phyloP scores from a whole-genome alignment of 345 rosid genomes.

The Lepidium didymum region DNA sequence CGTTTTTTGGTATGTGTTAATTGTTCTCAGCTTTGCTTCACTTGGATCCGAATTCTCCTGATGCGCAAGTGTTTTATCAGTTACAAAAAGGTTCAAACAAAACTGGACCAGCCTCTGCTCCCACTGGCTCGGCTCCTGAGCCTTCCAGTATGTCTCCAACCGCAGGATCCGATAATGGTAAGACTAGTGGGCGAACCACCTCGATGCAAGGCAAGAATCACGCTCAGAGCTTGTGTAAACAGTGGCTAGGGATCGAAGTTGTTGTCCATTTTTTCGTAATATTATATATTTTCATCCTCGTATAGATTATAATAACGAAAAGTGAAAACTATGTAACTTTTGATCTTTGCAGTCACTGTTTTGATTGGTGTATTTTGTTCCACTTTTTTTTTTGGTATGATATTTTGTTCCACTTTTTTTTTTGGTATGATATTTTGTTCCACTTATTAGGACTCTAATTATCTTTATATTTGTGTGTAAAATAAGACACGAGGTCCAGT shows the following conservation, averaged over 20 bases:
- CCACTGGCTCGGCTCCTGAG: constrained; percentile 9
- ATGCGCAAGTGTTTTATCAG: constrained; percentile 61
- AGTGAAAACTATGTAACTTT: no score
- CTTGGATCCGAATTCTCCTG: constrained; percentile 60
- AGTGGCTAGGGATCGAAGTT: constrained; percentile 9
- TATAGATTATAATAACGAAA: background rate
- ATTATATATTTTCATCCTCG: background rate
- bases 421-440: no score
- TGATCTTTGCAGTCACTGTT: no score
- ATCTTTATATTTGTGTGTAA: no score
- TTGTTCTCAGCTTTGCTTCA: constrained; percentile 30
- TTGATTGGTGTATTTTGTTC: no score
- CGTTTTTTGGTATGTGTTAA: background rate
- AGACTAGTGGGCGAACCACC: background rate
- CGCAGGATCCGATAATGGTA: constrained; percentile 3
- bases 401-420: no score
- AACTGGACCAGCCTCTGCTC: constrained; percentile 11
- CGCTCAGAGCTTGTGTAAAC: constrained; percentile 7
- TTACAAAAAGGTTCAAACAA: constrained; percentile 27
- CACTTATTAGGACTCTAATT: no score
- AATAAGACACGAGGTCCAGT: no score
- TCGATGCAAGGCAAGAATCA: constrained; percentile 13
- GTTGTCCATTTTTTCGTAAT: background rate
- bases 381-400: no score
- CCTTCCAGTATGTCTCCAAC: constrained; percentile 15